These are phyloP conservation scores for Sclerospora graminicola DNA, from an alignment of 352 stramenopile genomes.

Conservation along the genomic window DNA sequence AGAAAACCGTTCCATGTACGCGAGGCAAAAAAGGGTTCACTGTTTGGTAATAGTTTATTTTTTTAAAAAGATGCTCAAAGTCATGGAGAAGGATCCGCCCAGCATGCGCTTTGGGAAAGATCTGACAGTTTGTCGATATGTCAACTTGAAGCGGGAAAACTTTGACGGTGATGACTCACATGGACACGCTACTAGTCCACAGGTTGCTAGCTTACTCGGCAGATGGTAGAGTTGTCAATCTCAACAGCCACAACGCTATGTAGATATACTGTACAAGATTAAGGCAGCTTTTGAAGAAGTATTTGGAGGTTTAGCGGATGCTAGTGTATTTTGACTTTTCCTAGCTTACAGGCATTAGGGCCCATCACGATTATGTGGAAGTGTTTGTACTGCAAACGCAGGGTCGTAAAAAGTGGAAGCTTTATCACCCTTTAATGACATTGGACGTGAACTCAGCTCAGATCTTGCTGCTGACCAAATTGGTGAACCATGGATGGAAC, in stretches of 20 bases:
- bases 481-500: no score
- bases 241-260: slow-evolving; percentile 80
- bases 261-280: slow-evolving; percentile 56
- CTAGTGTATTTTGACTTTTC: slow-evolving; percentile 71
- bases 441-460: slow-evolving; percentile 72
- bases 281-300: no score
- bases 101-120: no score
- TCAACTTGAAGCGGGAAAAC: no score
- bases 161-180: no score
- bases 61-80: slow-evolving; percentile 57
- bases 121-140: no score
- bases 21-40: slow-evolving; percentile 34
- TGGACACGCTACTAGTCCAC: slow-evolving; percentile 32
- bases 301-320: slow-evolving; percentile 64
- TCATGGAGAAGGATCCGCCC: slow-evolving; percentile 35
- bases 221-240: slow-evolving; percentile 82
- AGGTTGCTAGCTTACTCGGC: no score
- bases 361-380: slow-evolving; percentile 83
- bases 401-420: slow-evolving; percentile 81
- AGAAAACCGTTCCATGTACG: slow-evolving; percentile 81
- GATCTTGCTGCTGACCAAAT: no score
- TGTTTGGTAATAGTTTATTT: slow-evolving; percentile 55
- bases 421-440: slow-evolving; percentile 68
- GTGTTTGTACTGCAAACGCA: slow-evolving; percentile 83
- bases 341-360: slow-evolving; percentile 63